These are phyloP conservation scores for Paracoccidioides brasiliensis DNA, from an alignment of 2,329 filamentous ascomycete genomes.

Conservation along the genomic window DNA sequence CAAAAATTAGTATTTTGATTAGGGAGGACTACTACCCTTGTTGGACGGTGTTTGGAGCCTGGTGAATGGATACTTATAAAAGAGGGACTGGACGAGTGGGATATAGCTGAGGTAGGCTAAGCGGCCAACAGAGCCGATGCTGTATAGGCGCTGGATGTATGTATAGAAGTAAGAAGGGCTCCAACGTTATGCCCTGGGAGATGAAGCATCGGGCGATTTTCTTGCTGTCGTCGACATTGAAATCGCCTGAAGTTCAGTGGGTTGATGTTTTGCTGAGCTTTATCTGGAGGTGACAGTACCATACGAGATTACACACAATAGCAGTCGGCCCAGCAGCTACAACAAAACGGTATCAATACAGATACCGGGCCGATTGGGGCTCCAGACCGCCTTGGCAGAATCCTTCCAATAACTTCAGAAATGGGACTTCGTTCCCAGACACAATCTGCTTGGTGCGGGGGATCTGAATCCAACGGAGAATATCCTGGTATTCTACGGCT, in stretches of 20 bases:
- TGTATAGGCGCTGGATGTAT: background rate
- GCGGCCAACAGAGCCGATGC: background rate
- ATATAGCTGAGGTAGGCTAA: too few species aligned
- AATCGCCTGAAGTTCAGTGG: background rate
- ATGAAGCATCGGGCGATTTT: background rate
- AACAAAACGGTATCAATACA: conserved; percentile 1
- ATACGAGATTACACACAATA: background rate
- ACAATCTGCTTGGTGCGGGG: background rate
- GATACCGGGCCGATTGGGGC: background rate
- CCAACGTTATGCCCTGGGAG: background rate
- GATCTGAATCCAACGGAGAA: background rate
- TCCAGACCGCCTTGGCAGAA: conserved; percentile 5
- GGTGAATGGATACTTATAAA: background rate
- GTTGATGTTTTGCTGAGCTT: background rate
- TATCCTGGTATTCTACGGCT: background rate
- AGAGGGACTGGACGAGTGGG: background rate
- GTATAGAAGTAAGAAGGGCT: background rate
- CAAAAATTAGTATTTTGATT: too few species aligned
- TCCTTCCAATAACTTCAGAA: background rate
- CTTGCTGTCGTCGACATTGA: background rate
- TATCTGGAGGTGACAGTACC: background rate
- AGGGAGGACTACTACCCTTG: too few species aligned
- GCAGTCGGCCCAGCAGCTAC: background rate
- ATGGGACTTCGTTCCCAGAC: background rate
- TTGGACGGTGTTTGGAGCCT: too few species aligned